Base-by-base conservation (phyloP, 2,329 filamentous ascomycete genomes). In the Colletotrichum sp. region DNA sequence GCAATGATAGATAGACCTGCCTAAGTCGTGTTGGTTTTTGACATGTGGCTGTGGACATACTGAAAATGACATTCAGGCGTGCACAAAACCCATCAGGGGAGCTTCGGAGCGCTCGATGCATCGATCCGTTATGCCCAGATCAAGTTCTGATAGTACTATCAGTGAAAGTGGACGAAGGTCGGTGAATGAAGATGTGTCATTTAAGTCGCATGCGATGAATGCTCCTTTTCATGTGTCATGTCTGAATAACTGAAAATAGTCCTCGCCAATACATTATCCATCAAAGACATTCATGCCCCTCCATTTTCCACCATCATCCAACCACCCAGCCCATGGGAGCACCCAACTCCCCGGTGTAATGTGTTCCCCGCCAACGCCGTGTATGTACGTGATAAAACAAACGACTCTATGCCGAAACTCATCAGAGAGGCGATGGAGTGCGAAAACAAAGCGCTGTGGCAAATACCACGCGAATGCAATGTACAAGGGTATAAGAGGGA, bases 381-480 rank as follows among this genome's bases (percentile, higher is more conserved):
- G 64, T 74, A 69, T 74, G 38, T 68, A 66, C 47, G 21, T 63
- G 24, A 67, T 34, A 74, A 36, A 43, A 31, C 33, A 68, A 68
- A 64, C 21, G 63, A 51, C 72, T 72, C 69, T 51, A 47, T 21
- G 27, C 57, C 62, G 24, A 62, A 69, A 16, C 69, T 65, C 64
- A 43, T 38, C 31, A 16, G 59, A 66, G 58, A 51, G 34, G 43
- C 61, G 33, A 74, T 68, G 75, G 65, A 43, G 75, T 59, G 67
- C 76, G 76, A 78, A 78, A 79, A 76, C 76, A 79, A 66, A 74
- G 74, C 76, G 79, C 77, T 77, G 78, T 80, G 78, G 78, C 61
- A 70, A 66, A 58, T 55, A 69, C 71, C 70, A 70, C 68, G 57
- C 69, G 75, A 31, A 74, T 73, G 69, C 74, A 75, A 75, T 36